Evolutionary conservation across 2,329 filamentous ascomycete genomes (phyloP), one percentile per base, ranked within the genome.

Genomic region (Albophoma yamanashiensis): DNA sequence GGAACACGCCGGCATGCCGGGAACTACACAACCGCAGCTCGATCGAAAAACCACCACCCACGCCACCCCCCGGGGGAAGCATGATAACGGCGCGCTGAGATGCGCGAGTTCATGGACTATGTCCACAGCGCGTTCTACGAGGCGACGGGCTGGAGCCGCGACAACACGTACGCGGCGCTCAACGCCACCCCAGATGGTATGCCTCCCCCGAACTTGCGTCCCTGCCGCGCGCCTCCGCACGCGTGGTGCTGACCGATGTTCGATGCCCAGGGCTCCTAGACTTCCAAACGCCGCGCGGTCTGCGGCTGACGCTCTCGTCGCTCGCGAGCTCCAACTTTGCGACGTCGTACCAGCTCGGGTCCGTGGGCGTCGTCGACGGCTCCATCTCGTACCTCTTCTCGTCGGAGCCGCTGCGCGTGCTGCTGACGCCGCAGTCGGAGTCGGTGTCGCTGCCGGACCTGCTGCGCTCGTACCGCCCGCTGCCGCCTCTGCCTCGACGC

Each of bases 31-130:
- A 34, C 27, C 50, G 50, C 50, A 9, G n/a, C 27, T n/a, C 50
- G 50, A 27, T 22, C n/a, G 20, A 22, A 22, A n/a, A 47, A n/a
- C n/a, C n/a, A n/a, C 22, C 12, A 17, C 22, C 14, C 45, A 47
- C 45, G 45, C 12, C 45, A 14, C 50, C 27, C 50, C 50, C 17
- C 17, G 31, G 31, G 31, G 50, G 31, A 38, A 53, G 50, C 64
- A 73, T 72, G 70, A 64, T 58, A 63, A 70, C 60, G 55, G 60
- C 58, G 61, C 63, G 65, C 63, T 70, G 69, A 77, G 59, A 97
- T 97, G 92, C 87, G 94, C 78, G 89, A 92, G 77, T 97, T 96
- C 79, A 96, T 97, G 91, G 92, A 96, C 77, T 93, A 95, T 79
- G 88, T 97, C 78, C 91, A 96, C 76, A 84, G 89, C 76, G 89